Percentiles rank a stretch among this genome's conserved stretches.
phyloP scores from a whole-genome alignment of 176 grass and related monocot species.

The Oryza meyeriana region DNA sequence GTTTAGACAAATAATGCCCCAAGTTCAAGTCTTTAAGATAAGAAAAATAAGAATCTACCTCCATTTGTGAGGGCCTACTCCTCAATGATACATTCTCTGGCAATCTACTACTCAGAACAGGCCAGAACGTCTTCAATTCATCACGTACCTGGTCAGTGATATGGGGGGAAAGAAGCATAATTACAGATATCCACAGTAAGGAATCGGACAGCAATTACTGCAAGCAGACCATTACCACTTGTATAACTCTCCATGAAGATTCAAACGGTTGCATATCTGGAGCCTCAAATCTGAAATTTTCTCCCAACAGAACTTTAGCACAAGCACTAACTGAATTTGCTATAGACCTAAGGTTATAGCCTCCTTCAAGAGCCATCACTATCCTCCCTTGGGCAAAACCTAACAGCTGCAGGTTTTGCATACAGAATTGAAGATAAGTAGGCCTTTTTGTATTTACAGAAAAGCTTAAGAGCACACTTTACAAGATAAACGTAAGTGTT shows the following conservation, averaged over 20 bases:
- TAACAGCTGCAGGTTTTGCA: slow-evolving; percentile 56
- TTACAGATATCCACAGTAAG: slow-evolving; percentile 20
- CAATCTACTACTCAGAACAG: slow-evolving; percentile 56
- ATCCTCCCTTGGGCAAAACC: slow-evolving; percentile 89
- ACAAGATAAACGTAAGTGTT: slow-evolving; percentile 1
- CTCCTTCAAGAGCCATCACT: slow-evolving; percentile 93
- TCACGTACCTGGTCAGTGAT: slow-evolving; percentile 61
- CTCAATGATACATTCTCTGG: slow-evolving; percentile 54
- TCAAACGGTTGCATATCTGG: slow-evolving; percentile 53
- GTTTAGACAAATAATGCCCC: not conserved
- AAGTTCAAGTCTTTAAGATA: slow-evolving; percentile 17
- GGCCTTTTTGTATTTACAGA: not conserved
- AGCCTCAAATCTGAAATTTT: slow-evolving; percentile 42
- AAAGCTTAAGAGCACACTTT: not conserved
- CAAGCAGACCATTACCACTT: slow-evolving; percentile 55
- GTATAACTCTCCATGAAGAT: slow-evolving; percentile 83
- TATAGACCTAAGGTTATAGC: slow-evolving; percentile 91
- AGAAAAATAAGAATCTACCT: slow-evolving; percentile 47
- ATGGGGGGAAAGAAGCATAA: not conserved
- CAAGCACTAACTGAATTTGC: slow-evolving; percentile 89
- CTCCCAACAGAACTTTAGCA: slow-evolving; percentile 77
- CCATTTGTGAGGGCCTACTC: slow-evolving; percentile 32
- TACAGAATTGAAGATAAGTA: slow-evolving; percentile 7
- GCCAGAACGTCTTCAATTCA: slow-evolving; percentile 89
- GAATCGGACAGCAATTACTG: slow-evolving; percentile 31